Base-by-base conservation (phyloP, 148 eudicot genomes). In the Polygonum maritimum region DNA sequence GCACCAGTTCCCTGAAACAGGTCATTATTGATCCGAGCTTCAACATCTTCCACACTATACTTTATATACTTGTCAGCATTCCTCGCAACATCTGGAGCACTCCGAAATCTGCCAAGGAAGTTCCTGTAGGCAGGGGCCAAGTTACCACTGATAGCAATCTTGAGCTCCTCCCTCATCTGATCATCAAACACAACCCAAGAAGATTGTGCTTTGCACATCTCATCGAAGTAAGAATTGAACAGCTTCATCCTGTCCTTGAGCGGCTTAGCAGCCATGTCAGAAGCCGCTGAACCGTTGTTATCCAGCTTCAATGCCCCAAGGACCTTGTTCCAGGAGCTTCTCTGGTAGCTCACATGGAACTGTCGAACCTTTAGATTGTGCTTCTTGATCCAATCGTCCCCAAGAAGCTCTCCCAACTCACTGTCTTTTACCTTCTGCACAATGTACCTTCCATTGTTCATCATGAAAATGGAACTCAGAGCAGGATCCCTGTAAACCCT, bases 361-460 rank as follows among this genome's bases (percentile, higher is more conserved):
- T 96, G 99, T 79, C 86, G 80, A 8, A 92, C 89, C 78, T 96
- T 96, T 0, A 87, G 88, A 7, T 73, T 79, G 76, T 91, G 92
- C 79, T 92, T 96, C 77, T 90, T 78, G 7, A 89, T 85, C 99
- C 99, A 96, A 85, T 92, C 97, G 0, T 92, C 97, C 0, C 97
- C 98, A 72, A 96, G 82, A 18, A 96, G 81, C 73, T 82, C 79
- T 26, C 97, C 99, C 76, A 96, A 78, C 54, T 96, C 98, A 22
- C 80, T 85, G 75, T 91, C 99, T 73, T 83, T 84, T 77, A 88
- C 98, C 80, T 96, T 96, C 74, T 91, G 90, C 69, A 88, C 90
- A 72, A 96, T 92, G 84, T 96, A 96, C 71, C 92, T 88, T 45
- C 90, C 97, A 48, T 96, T 96, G 40, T 96, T 96, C 98, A 96